These are phyloP conservation scores for Lactifluus rugatus DNA, from an alignment of 768 basidiomycete genomes.

Conservation along the genomic window DNA sequence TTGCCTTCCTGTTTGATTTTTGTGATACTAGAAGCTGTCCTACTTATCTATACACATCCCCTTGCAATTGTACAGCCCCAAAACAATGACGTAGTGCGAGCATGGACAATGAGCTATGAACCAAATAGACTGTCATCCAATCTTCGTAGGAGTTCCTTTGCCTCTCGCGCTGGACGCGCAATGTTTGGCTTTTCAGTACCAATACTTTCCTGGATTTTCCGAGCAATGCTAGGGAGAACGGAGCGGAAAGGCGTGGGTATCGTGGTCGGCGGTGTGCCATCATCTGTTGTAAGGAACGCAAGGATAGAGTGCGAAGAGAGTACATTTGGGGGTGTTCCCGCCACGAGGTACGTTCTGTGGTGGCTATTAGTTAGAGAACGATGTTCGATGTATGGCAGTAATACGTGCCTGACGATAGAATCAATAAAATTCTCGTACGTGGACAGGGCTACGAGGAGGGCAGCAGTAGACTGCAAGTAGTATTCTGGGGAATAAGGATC, in stretches of 20 bases:
- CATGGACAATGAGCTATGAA: background rate
- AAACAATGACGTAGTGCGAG: background rate
- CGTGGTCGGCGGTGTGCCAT: slow-evolving; percentile 21
- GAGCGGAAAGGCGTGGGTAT: slow-evolving; percentile 53
- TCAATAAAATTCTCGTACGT: slow-evolving; percentile 52
- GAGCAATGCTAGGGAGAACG: slow-evolving; percentile 51
- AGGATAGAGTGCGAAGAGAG: slow-evolving; percentile 53
- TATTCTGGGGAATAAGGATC: slow-evolving; percentile 38
- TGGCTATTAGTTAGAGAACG: slow-evolving; percentile 2
- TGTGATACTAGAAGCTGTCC: background rate
- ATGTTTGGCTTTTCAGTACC: slow-evolving; percentile 62
- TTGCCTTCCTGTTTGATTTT: background rate
- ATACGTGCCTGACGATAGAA: slow-evolving; percentile 55
- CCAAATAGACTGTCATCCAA: slow-evolving; percentile 17
- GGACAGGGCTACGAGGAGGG: slow-evolving; percentile 54
- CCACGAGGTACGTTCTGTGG: slow-evolving; percentile 49
- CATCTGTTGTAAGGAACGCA: slow-evolving; percentile 42
- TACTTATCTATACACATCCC: background rate
- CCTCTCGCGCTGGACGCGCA: slow-evolving; percentile 73
- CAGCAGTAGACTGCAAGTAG: slow-evolving; percentile 56
- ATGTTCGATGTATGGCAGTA: background rate
- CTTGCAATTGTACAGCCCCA: background rate
- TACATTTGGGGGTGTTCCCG: slow-evolving; percentile 58
- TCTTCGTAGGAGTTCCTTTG: slow-evolving; percentile 51
- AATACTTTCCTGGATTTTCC: slow-evolving; percentile 63